Evolutionary conservation across 192 early-diverging fungal species (phyloP).

Genomic region (Backusella macrospora): DNA sequence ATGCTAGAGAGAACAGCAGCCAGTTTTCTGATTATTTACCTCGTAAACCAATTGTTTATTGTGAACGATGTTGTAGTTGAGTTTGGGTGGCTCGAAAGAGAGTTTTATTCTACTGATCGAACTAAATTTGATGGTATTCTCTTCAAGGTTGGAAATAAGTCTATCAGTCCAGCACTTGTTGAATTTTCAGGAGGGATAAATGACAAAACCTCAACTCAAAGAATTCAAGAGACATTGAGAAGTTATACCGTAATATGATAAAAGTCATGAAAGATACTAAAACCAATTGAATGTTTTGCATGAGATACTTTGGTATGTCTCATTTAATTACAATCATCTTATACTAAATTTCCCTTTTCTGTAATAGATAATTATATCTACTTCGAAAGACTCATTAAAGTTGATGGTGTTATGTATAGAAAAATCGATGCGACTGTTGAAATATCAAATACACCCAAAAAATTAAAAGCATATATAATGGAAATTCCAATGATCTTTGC

Average conservation of each 20-base stretch:
- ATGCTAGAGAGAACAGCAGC: not conserved
- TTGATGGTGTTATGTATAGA: not conserved
- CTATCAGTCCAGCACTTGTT: not conserved
- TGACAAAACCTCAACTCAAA: not conserved
- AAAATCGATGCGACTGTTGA: not conserved
- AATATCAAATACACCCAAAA: not conserved
- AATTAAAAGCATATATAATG: not conserved
- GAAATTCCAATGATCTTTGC: slow-evolving; percentile 11
- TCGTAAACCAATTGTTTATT: not conserved
- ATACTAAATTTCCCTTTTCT: not conserved
- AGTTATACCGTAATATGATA: not conserved
- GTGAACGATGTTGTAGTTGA: not conserved
- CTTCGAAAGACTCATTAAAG: not conserved
- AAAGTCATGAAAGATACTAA: not conserved
- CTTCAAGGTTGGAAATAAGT: too few relatives aligned
- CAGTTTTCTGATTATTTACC: not conserved
- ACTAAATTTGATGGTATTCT: not conserved
- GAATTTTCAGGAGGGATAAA: slow-evolving; percentile 8
- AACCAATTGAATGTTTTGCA: not conserved
- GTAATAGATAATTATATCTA: slow-evolving; percentile 4
- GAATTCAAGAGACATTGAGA: slow-evolving; percentile 1
- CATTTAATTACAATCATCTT: too few relatives aligned
- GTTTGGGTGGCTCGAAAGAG: not conserved
- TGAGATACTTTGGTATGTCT: not conserved
- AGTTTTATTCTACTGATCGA: slow-evolving; percentile 3